Evolutionary conservation across 1,139 yeast genomes (phyloP), one percentile per base, ranked within the genome.

Genomic region (Ashbya aceris): DNA sequence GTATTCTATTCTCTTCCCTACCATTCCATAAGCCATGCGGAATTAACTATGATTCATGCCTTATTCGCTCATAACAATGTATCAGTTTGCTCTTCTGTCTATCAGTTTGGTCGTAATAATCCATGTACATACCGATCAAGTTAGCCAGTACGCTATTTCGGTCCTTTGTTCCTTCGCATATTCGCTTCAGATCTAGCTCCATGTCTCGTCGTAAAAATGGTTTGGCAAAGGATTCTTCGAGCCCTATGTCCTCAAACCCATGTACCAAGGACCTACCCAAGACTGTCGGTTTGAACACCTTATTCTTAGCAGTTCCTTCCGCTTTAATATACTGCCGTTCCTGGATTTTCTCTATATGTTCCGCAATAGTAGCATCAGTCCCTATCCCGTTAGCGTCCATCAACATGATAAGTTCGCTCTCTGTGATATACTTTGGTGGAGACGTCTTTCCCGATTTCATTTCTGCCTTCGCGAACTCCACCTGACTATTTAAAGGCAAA

Each of bases 371-470:
- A 1, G 99, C 98, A 67, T 93, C 99, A 0, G 99, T 93, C 1
- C 99, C 99, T 39, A 93, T 93, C 0, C 97, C 97, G 63, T 93
- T 93, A 6, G 78, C 85, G 65, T 93, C 98, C 99, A 93, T 93
- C 40, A 91, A 66, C 8, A 87, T 83, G 65, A 93, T 86, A 30
- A 93, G 69, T 55, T 91, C 98, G 0, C 96, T 73, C 62, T 93
- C 99, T 0, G 98, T 89, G 71, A 93, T 74, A 43, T 78, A 82
- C 31, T 67, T 66, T 0, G 98, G 98, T 0, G 96, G 79, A 0
- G 80, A 60, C 0, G 98, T 91, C 44, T 73, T 71, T 0, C 97
- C 96, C 17, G 77, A 77, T 43, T 74, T 73, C 58, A 93, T 61
- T 44, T 73, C 74, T 0, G 83, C 79, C 36, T 71, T 68, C 2